phyloP scores from a whole-genome alignment of 441 rosid genomes.

The Capsella rubella region DNA sequence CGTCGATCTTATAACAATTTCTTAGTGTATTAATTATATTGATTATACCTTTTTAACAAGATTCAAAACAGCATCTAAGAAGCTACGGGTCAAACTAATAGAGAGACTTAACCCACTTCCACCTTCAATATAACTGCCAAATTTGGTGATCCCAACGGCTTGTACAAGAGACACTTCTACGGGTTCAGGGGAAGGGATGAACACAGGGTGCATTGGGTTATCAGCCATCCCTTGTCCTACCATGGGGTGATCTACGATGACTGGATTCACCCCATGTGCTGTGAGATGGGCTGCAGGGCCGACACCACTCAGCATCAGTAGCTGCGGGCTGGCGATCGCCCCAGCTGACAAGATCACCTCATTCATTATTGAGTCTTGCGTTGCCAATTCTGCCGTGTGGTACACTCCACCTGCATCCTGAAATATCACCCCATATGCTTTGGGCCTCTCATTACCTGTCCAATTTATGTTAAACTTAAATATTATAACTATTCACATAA shows the following conservation, averaged over 20 bases:
- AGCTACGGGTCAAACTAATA: slow-evolving; percentile 42
- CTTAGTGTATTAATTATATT: not conserved
- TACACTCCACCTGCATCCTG: slow-evolving; percentile 44
- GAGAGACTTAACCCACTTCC: slow-evolving; percentile 49
- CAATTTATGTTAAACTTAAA: not conserved
- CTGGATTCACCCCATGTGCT: slow-evolving; percentile 42
- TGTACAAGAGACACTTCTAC: slow-evolving; percentile 64
- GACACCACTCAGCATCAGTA: slow-evolving; percentile 60
- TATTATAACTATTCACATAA: too few species aligned
- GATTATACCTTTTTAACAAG: slow-evolving; percentile 43
- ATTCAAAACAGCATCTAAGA: slow-evolving; percentile 18
- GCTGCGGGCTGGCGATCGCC: slow-evolving; percentile 58
- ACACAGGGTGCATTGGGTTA: slow-evolving; percentile 58
- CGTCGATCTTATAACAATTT: not conserved
- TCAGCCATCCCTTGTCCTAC: slow-evolving; percentile 67
- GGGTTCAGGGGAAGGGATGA: slow-evolving; percentile 53
- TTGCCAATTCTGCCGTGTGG: slow-evolving; percentile 47
- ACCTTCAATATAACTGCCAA: slow-evolving; percentile 56
- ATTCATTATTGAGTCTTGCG: slow-evolving; percentile 23
- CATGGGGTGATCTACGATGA: slow-evolving; percentile 50
- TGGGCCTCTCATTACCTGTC: slow-evolving; percentile 51
- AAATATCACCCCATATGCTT: slow-evolving; percentile 54
- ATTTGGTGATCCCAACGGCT: slow-evolving; percentile 58
- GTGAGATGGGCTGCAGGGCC: slow-evolving; percentile 53
- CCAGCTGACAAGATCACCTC: slow-evolving; percentile 58